Evolutionary conservation across 495 filamentous ascomycete species (phyloP).

Genomic region (Lentithecium fluviatile): DNA sequence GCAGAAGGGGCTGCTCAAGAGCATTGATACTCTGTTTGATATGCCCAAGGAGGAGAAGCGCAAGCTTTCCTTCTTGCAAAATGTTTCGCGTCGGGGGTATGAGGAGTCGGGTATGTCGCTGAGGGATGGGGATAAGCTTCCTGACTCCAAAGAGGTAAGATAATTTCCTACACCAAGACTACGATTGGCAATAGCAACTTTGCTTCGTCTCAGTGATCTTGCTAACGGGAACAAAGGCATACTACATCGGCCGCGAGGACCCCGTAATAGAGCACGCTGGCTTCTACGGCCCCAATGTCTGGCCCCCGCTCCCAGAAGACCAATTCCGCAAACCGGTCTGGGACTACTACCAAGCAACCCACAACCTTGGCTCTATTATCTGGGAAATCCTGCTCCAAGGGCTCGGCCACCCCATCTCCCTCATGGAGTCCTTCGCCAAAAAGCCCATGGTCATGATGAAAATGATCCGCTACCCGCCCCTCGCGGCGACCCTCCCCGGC

Average conservation of each 20-base stretch:
- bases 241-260: conserved; percentile 43
- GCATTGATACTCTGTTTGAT: conserved; percentile 38
- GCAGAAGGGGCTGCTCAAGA: conserved; percentile 35
- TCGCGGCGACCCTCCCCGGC: conserved; percentile 39
- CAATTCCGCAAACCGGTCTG: conserved; percentile 50
- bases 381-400: conserved; percentile 43
- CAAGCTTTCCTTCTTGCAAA: conserved; percentile 39
- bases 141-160: conserved; percentile 47
- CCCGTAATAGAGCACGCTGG: conserved; percentile 28
- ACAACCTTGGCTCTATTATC: conserved; percentile 38
- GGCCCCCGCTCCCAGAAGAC: conserved; percentile 49
- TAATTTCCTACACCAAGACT: too few relatives aligned
- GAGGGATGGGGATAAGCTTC: conserved; percentile 39
- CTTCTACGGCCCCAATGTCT: conserved; percentile 51
- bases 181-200: too few relatives aligned
- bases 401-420: conserved; percentile 42
- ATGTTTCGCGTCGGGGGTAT: conserved; percentile 44
- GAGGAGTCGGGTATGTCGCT: conserved; percentile 39
- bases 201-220: too few relatives aligned
- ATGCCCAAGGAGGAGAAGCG: conserved; percentile 44
- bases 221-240: too few relatives aligned
- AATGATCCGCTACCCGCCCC: conserved; percentile 49
- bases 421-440: conserved; percentile 49
- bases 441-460: conserved; percentile 48
- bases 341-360: conserved; percentile 49